These are phyloP conservation scores for Candida ipomoeae DNA, from an alignment of 805 yeast genomes.

Conservation along the genomic window DNA sequence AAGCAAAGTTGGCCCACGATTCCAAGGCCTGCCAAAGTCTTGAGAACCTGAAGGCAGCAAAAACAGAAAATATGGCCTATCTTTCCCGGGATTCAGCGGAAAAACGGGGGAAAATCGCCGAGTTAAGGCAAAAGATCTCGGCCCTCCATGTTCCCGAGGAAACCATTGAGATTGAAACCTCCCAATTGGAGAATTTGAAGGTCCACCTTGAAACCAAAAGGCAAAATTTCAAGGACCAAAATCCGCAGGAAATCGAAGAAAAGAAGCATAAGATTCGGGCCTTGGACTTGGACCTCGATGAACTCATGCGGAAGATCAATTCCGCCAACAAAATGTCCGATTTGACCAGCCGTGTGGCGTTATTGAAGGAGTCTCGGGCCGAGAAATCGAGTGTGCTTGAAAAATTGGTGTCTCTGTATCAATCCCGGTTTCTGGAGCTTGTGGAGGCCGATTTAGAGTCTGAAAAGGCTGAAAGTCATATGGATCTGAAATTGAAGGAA, in stretches of 20 bases:
- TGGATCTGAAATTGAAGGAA: slow-evolving; percentile 8
- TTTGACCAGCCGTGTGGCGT: slow-evolving; percentile 47
- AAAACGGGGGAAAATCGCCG: not conserved
- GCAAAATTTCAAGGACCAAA: slow-evolving; percentile 24
- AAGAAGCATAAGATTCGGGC: slow-evolving; percentile 29
- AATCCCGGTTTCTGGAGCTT: slow-evolving; percentile 17
- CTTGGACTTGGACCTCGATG: slow-evolving; percentile 44
- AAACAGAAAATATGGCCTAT: slow-evolving; percentile 42
- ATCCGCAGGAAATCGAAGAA: slow-evolving; percentile 31
- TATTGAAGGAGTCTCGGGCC: slow-evolving; percentile 38
- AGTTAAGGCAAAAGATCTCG: slow-evolving; percentile 25
- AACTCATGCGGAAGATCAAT: slow-evolving; percentile 46
- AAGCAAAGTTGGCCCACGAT: not conserved
- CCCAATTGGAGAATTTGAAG: slow-evolving; percentile 37
- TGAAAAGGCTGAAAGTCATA: slow-evolving; percentile 11
- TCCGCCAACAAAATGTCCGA: slow-evolving; percentile 57
- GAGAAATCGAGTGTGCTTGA: slow-evolving; percentile 27
- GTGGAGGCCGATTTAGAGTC: slow-evolving; percentile 15
- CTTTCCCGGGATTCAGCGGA: slow-evolving; percentile 11
- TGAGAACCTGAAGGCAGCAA: slow-evolving; percentile 14
- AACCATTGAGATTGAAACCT: slow-evolving; percentile 43
- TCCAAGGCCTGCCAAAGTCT: not conserved
- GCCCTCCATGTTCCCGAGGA: slow-evolving; percentile 41
- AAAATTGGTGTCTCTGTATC: slow-evolving; percentile 23
- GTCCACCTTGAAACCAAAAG: slow-evolving; percentile 26